Base-by-base conservation (phyloP, 1,139 yeast genomes). In the Hyphopichia khmerensis region DNA sequence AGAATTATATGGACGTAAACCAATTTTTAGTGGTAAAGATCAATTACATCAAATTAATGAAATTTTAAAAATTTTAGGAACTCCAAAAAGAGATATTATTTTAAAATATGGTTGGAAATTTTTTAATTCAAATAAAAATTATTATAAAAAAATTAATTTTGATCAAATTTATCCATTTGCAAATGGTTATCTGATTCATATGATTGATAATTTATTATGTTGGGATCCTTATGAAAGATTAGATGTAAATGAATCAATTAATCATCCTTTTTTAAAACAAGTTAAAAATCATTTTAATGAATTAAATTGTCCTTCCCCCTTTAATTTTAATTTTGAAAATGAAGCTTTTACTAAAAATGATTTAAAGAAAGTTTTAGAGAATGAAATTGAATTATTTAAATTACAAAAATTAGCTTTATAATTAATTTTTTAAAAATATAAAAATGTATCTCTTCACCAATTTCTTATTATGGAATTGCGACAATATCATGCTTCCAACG, bases 1-100 rank as follows among this genome's bases (percentile, higher is more conserved):
- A 0, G 95, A 86, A 55, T 67, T 86, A 35, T 85, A 83, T 52
- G 88, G 87, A 0, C 68, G 95, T 48, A 75, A 73, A 51, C 93
- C 93, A 1, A 56, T 85, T n/a, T 85, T 86, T 53, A 77, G 79
- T 45, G 93, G 93, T 0, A 79, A 79, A 46, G 82, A 81, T 60
- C 84, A 81, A 49, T 53, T 80, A 48, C 81, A 81, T 48, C 93
- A 86, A 56, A 59, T 84, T 3, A 72, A 68, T 37, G 84, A 82
- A 56, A 82, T 86, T n/a, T 63, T 79, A 38, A 79, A 78, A 55
- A 67, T 83, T 0, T 60, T 85, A 43, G 93, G 93, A 0, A 65
- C 82, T 1, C 93, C 93, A 2, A 51, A 78, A 0, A 63, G 59
- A 29, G 72, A 67, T 2, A 59, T 77, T 7, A 52, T 72, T 16